Base-by-base conservation (phyloP, 345 rosid species). In the Pistacia vera region DNA sequence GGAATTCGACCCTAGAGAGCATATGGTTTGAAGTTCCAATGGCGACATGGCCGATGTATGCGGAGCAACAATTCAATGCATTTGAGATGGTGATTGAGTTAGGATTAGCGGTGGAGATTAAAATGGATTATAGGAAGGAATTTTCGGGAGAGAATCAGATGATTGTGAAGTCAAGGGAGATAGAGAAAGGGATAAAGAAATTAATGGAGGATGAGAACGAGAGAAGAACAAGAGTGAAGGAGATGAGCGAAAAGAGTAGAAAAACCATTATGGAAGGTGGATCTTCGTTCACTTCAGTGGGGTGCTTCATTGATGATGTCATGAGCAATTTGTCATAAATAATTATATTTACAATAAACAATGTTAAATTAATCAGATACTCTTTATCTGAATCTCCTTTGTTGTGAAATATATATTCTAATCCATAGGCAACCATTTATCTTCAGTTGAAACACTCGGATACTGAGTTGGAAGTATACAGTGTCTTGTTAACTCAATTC, bases 1-100 rank as follows among this genome's bases (percentile, higher is more conserved):
- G 93, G 93, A 88, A 89, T 63, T 91, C 96, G 0, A 80, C 41
- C 0, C 33, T 89, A 4, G 93, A 91, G 77, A 86, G 89, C 30
- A 44, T 88, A 20, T 87, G 91, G 91, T 85, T 81, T 20, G 90
- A 88, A 2, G 87, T 87, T 28, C 91, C 88, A 0, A 70, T 78
- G 0, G 88, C 89, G 2, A 75, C 87, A 0, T 87, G 92, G 91
- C 97, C 93, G 36, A 7, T 86, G 73, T 59, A 80, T 38, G 82
- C 77, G 0, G 91, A 91, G 66, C 97, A 91, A 30, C 90, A 86
- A 10, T 4, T 89, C 41, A 91, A 89, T 12, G 93, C 92, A 0
- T 91, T 89, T 22, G 16, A 71, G 46, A 4, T 87, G 79, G 87
- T 81, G 73, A 73, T 9, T 5, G 92, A 86, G 74, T 55, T 87